These are phyloP conservation scores for Aphanocladium album DNA, from an alignment of 2,329 filamentous ascomycete genomes.

Conservation along the genomic window DNA sequence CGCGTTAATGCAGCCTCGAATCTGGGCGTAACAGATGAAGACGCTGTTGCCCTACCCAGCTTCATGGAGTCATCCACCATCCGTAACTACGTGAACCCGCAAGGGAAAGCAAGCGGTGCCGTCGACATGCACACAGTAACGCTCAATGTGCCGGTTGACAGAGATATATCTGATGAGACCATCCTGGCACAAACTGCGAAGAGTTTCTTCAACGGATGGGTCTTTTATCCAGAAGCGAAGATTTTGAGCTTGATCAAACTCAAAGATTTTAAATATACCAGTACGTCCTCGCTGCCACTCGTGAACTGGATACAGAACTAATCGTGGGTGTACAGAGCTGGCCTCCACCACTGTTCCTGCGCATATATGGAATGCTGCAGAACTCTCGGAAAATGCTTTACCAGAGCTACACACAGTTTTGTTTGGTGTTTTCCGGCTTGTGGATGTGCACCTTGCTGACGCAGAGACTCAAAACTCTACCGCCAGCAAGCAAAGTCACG, in stretches of 20 bases:
- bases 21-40: not conserved
- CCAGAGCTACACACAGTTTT: slow-evolving; percentile 19
- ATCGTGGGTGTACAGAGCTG: not conserved
- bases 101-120: slow-evolving; percentile 13
- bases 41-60: not conserved
- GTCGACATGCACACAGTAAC: slow-evolving; percentile 22
- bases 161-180: slow-evolving; percentile 20
- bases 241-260: not conserved
- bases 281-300: not conserved
- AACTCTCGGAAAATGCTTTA: slow-evolving; percentile 18
- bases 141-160: slow-evolving; percentile 16
- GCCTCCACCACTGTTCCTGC: slow-evolving; percentile 3
- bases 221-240: slow-evolving; percentile 23
- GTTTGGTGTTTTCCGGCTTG: slow-evolving; percentile 25
- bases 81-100: slow-evolving; percentile 23
- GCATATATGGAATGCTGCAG: slow-evolving; percentile 17
- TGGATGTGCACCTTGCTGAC: slow-evolving; percentile 15
- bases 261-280: not conserved
- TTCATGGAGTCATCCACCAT: not conserved
- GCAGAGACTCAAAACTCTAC: not conserved
- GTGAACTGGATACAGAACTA: not conserved
- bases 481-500: slow-evolving; percentile 18
- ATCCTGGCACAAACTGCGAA: slow-evolving; percentile 25
- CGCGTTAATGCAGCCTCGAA: not conserved
- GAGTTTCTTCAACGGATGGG: slow-evolving; percentile 26